A percentile compares a stretch with the other conserved stretches of the same genome.
These are phyloP conservation scores for Dothistroma pini DNA, from an alignment of 2,329 filamentous ascomycete species.

Conservation along the genomic window DNA sequence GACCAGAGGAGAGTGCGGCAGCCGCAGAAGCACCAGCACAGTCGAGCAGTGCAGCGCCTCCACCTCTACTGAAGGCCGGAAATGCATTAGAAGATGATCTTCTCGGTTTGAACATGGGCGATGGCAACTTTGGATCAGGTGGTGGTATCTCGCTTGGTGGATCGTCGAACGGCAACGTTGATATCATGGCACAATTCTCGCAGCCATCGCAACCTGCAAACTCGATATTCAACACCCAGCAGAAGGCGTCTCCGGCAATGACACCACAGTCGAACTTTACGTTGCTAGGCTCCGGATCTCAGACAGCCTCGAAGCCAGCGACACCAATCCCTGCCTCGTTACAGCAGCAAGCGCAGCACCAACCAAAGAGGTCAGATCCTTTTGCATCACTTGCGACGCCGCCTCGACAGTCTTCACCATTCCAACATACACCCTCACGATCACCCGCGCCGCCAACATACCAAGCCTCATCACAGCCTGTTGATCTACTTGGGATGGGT, in stretches of 20 bases:
- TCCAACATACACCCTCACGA: slow-evolving; percentile 46
- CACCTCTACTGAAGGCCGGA: slow-evolving; percentile 46
- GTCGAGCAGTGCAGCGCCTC: slow-evolving; percentile 36
- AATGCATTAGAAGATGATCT: slow-evolving; percentile 84
- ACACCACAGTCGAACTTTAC: slow-evolving; percentile 46
- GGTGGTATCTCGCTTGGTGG: slow-evolving; percentile 77
- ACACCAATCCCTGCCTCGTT: slow-evolving; percentile 42
- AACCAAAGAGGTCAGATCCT: slow-evolving; percentile 50
- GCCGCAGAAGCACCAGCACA: slow-evolving; percentile 2
- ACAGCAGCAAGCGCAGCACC: slow-evolving; percentile 23
- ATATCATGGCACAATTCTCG: slow-evolving; percentile 37
- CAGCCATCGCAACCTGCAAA: slow-evolving; percentile 27
- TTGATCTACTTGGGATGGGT: slow-evolving; percentile 34
- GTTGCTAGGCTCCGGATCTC: slow-evolving; percentile 39
- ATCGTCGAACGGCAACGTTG: slow-evolving; percentile 21
- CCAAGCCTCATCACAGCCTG: slow-evolving; percentile 5
- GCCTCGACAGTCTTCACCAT: slow-evolving; percentile 49
- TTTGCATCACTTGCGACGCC: slow-evolving; percentile 57
- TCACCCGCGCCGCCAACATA: slow-evolving; percentile 29
- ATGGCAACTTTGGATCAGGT: slow-evolving; percentile 65
- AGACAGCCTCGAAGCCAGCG: slow-evolving; percentile 46
- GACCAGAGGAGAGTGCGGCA: slow-evolving; percentile 46
- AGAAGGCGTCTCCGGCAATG: slow-evolving; percentile 17
- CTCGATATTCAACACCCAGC: slow-evolving; percentile 30
- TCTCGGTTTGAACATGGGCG: slow-evolving; percentile 78